These are phyloP conservation scores for Taxillus chinensis DNA, from an alignment of 164 flowering plant genomes.

Conservation along the genomic window DNA sequence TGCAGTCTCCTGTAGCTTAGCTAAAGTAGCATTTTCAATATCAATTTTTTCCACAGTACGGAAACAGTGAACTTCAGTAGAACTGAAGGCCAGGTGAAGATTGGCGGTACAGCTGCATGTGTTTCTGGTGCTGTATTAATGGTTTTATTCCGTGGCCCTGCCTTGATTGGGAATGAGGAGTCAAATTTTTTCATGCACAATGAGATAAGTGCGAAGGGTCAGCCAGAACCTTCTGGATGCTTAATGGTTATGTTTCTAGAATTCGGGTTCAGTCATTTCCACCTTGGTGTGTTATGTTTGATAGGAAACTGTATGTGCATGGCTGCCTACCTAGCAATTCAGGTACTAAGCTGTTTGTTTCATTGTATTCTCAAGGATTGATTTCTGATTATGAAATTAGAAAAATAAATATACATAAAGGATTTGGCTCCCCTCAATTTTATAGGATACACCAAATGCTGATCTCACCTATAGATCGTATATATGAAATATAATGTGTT, in stretches of 20 bases:
- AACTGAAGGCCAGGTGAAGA: slow-evolving; percentile 77
- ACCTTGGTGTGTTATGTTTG: slow-evolving; percentile 79
- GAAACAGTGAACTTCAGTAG: slow-evolving; percentile 63
- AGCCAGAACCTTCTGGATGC: slow-evolving; percentile 91
- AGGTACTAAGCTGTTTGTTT: slow-evolving; percentile 34
- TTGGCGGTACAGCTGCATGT: slow-evolving; percentile 77
- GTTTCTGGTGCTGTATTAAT: slow-evolving; percentile 81
- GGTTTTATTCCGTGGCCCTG: slow-evolving; percentile 84
- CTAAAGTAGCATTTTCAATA: too few species aligned
- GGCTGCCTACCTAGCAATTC: slow-evolving; percentile 85
- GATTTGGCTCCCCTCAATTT: too few species aligned
- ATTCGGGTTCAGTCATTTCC: slow-evolving; percentile 64
- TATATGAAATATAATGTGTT: too few species aligned
- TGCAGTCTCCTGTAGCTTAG: too few species aligned
- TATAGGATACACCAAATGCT: too few species aligned
- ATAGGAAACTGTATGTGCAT: slow-evolving; percentile 93
- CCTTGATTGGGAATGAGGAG: slow-evolving; percentile 45
- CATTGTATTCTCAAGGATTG: too few species aligned
- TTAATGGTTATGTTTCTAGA: slow-evolving; percentile 43
- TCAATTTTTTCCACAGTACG: slow-evolving; percentile 50
- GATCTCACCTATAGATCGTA: too few species aligned
- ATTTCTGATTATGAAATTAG: too few species aligned
- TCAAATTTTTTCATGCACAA: slow-evolving; percentile 25
- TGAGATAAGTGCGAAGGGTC: slow-evolving; percentile 74
- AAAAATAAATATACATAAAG: too few species aligned